These are phyloP conservation scores for Melocanna baccifera DNA, from an alignment of 176 grass and related monocot species.

Conservation along the genomic window DNA sequence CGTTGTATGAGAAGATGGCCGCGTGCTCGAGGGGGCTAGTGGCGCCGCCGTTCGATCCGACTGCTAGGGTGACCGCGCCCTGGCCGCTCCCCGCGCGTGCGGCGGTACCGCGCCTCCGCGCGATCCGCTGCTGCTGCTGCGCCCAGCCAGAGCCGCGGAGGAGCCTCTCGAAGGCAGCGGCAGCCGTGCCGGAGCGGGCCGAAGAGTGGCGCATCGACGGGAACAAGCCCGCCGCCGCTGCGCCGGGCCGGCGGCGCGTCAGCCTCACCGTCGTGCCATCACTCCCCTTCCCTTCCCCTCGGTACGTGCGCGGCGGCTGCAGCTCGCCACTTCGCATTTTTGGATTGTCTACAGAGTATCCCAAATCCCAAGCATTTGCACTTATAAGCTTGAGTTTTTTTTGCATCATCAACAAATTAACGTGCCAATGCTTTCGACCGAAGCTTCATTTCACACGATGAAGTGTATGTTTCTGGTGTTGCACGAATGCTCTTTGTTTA, in stretches of 20 bases:
- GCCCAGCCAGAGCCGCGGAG: constrained; percentile 24
- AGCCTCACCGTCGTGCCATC: constrained; percentile 33
- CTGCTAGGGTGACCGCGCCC: neutral
- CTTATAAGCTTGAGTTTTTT: neutral
- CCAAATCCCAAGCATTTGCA: constrained; percentile 1
- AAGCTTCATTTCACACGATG: neutral
- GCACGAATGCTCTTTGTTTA: constrained; percentile 10
- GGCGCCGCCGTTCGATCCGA: constrained; percentile 52
- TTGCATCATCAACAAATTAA: neutral
- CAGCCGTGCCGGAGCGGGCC: constrained; percentile 39
- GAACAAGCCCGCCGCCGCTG: constrained; percentile 40
- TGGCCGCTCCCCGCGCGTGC: neutral
- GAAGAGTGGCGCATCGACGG: constrained; percentile 46
- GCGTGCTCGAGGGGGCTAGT: constrained; percentile 58
- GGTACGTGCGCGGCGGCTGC: constrained; percentile 41
- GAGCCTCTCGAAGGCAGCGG: constrained; percentile 41
- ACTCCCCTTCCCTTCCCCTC: constrained; percentile 51
- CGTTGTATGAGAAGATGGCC: constrained; percentile 53
- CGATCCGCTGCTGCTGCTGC: constrained; percentile 44
- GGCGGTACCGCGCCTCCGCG: neutral
- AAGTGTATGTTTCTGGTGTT: neutral
- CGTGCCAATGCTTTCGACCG: constrained; percentile 13
- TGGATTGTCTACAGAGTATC: neutral
- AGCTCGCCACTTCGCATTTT: neutral
- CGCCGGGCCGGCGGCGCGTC: constrained; percentile 32